Evolutionary conservation across 768 basidiomycete genomes (phyloP), one percentile per base, ranked within the genome.

Genomic region (Trametes sanguinea): DNA sequence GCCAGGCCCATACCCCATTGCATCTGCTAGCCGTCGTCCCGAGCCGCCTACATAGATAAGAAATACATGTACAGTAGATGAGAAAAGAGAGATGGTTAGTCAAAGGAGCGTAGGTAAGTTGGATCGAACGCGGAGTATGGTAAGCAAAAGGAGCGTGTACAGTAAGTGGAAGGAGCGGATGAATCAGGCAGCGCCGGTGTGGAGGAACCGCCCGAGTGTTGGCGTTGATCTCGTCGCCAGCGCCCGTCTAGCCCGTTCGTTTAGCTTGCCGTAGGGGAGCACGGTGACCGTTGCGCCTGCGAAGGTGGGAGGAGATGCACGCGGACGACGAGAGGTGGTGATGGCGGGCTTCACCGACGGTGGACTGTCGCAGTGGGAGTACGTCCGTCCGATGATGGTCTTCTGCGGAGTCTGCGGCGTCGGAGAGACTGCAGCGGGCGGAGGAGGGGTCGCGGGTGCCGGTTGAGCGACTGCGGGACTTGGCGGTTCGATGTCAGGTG

Each of bases 241-340:
- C 22, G 51, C 51, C 51, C 51, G 51, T 35, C 51, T 37, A 22
- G 51, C 51, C 37, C 51, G 51, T 22, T 52, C 37, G 37, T 52
- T 52, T 35, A 52, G 51, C 37, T 52, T 52, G 35, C 35, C 51
- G 14, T 35, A 6, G 16, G 51, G 51, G 6, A 52, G 6, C 16
- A 40, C 51, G 35, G n/a, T 35, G 37, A 52, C 51, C 33, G 51
- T 39, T 8, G 30, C 17, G 11, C 11, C 39, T 8, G 14, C 51
- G 14, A 39, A n/a, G 35, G 35, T 52, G 9, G 29, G 51, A 9
- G 33, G 5, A 39, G 35, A 35, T 6, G 35, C 16, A 35, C 13
- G 35, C 51, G 4, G 17, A 35, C 51, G 51, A 52, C 51, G 51
- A 33, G 35, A 22, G 51, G 37, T 22, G 35, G 37, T 52, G 22